Evolutionary conservation across 2,329 filamentous ascomycete species (phyloP), one percentile per base, ranked within the genome.

Genomic region (Cercospora citrullina): DNA sequence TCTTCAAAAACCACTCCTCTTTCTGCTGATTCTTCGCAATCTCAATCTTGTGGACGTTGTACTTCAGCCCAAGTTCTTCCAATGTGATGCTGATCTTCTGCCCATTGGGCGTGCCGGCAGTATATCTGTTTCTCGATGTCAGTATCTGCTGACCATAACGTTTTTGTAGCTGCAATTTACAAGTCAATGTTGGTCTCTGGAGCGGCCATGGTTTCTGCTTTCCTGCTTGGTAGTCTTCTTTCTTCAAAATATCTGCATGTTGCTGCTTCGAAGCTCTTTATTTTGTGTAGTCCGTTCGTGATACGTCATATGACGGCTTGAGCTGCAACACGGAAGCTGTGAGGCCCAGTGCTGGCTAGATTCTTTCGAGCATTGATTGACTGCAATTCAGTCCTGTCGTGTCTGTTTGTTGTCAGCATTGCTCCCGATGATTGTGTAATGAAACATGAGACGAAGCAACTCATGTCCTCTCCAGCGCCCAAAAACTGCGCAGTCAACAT

Each of bases 11-110:
- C 81, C 81, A 83, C 2, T 74, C 72, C 69, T 83, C 77, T 66
- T 84, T 84, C 68, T 84, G 81, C 3, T 74, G 71, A 60, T 83
- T 82, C 60, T 79, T 81, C 62, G 74, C 75, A 60, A 84, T 81
- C 59, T 84, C 76, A 45, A 84, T 76, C n/a, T 78, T 79, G 70
- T 76, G 74, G 3, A 74, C 72, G 14, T 69, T 75, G 63, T 78
- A 78, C 7, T 73, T 64, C 5, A 78, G n/a, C 8, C 75, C 75
- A 1, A 78, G 70, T 65, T 78, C 77, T 68, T 77, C 77, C n/a
- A 78, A 69, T 9, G 72, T 74, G 42, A 73, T 72, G 69, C 65
- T 72, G 67, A 78, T 75, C 48, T 78, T 78, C 53, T 77, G 75
- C 53, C 77, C 77, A 61, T 78, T 78, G 66, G 76, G 77, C 4